Base-by-base conservation (phyloP, 768 basidiomycete species). In the Boletales sp. region DNA sequence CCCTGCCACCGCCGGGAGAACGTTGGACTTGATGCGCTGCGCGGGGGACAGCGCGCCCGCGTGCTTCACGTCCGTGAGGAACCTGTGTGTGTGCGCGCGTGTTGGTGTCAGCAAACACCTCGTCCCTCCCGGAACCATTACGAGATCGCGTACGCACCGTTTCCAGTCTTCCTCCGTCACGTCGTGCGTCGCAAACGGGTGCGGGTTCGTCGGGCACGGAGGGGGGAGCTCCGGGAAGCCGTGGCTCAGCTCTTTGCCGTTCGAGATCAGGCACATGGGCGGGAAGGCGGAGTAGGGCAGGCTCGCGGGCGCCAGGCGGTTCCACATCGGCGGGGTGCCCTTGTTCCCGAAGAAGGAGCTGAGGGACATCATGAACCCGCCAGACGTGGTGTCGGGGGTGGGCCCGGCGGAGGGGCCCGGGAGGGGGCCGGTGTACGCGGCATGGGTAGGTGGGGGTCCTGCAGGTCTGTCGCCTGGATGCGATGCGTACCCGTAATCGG, bases 141-240 rank as follows among this genome's bases (percentile, higher is more conserved):
- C n/a, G n/a, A n/a, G 21, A n/a, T 8, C 17, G 4, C 5, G 15
- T 11, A 50, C 58, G 18, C 12, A 77, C 72, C 69, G 66, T 36
- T 63, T 57, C 81, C 81, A 82, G 59, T 82, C 81, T 15, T 61
- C 66, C 61, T 81, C 73, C 0, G 47, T 54, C 4, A 83, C 62
- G 55, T 82, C 79, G 59, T 78, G 76, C 41, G 72, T 65, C 19
- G 60, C 56, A 56, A 83, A 83, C 21, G 80, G 80, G 56, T 83
- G 81, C 10, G 71, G 72, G 15, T 53, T 51, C 9, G 59, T 27
- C 27, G 52, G 48, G 5, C 73, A 68, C 2, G 74, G 73, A 1
- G 81, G 81, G 0, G 73, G 69, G 8, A 71, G 32, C 13, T 57
- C 52, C 0, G 74, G 74, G 58, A 82, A 82, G 1, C 81, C 79